Percentiles rank a stretch among this genome's conserved stretches.
Evolutionary conservation across 345 rosid genomes (phyloP).

Genomic region (Dimocarpus longan): DNA sequence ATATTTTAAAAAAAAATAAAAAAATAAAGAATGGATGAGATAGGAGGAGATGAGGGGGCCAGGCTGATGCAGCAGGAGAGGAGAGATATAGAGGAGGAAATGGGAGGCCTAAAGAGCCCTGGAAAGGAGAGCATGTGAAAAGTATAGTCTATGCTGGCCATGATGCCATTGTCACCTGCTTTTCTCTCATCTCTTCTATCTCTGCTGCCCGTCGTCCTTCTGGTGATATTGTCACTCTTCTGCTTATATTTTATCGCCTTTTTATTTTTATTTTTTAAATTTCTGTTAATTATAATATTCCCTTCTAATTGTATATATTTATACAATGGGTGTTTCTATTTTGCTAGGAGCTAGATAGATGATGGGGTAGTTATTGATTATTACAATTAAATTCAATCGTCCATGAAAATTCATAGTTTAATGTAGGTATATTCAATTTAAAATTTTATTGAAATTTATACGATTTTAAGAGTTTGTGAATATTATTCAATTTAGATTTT

Average conservation of each 20-base stretch:
- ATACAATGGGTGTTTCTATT: no score
- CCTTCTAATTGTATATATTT: no score
- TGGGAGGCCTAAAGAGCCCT: slow-evolving; percentile 35
- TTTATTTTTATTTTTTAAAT: no score
- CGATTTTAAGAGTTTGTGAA: no score
- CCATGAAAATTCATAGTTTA: no score
- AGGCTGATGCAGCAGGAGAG: slow-evolving; percentile 6
- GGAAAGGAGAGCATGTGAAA: slow-evolving; percentile 43
- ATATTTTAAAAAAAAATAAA: not conserved
- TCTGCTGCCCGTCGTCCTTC: slow-evolving; percentile 41
- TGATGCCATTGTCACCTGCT: slow-evolving; percentile 45
- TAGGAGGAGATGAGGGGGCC: not conserved
- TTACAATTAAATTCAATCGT: no score
- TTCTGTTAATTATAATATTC: no score
- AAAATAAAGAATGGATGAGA: slow-evolving; percentile 22
- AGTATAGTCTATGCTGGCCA: slow-evolving; percentile 45
- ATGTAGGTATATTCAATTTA: no score
- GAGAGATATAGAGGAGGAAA: not conserved
- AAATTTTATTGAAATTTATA: no score
- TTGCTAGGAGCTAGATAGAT: no score
- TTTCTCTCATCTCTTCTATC: slow-evolving; percentile 50
- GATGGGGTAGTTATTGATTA: no score
- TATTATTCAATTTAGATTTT: no score
- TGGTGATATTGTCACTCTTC: slow-evolving; percentile 15
- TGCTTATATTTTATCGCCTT: not conserved